Evolutionary conservation across 208 protist genomes (phyloP).

Genomic region (Leishmania lainsoni): DNA sequence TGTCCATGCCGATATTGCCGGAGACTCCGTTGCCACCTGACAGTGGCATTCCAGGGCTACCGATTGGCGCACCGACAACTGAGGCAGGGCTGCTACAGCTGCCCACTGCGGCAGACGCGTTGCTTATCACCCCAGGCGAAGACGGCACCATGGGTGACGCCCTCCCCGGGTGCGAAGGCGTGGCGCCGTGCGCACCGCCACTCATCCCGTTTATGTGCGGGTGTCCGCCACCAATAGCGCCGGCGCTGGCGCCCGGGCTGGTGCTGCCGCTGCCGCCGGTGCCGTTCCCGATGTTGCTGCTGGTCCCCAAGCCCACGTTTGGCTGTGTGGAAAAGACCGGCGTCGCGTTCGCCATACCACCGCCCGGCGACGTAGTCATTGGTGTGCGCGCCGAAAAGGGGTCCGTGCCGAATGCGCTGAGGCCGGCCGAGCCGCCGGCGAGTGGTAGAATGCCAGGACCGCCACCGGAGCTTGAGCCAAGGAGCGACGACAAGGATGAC

Average conservation of each 20-base stretch:
- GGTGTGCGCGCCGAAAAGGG: constrained; percentile 21
- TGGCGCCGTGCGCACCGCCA: not conserved
- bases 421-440: not conserved
- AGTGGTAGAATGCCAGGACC: constrained; percentile 11
- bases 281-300: constrained; percentile 2
- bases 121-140: constrained; percentile 28
- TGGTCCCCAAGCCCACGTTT: constrained; percentile 16
- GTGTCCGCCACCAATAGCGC: constrained; percentile 3
- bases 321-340: constrained; percentile 51
- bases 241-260: not conserved
- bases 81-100: constrained; percentile 27
- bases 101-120: constrained; percentile 17
- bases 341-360: constrained; percentile 13
- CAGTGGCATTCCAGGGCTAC: constrained; percentile 28
- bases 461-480: constrained; percentile 11
- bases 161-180: constrained; percentile 21
- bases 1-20: not conserved
- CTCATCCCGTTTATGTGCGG: constrained; percentile 17
- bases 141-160: constrained; percentile 30
- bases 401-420: constrained; percentile 22
- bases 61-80: constrained; percentile 14
- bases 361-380: constrained; percentile 10
- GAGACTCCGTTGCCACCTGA: constrained; percentile 8
- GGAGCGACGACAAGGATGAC: not conserved
- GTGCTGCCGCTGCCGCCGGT: constrained; percentile 1